Base-by-base conservation (phyloP, 257 asterid genomes). In the Fraxinus cuspidata region DNA sequence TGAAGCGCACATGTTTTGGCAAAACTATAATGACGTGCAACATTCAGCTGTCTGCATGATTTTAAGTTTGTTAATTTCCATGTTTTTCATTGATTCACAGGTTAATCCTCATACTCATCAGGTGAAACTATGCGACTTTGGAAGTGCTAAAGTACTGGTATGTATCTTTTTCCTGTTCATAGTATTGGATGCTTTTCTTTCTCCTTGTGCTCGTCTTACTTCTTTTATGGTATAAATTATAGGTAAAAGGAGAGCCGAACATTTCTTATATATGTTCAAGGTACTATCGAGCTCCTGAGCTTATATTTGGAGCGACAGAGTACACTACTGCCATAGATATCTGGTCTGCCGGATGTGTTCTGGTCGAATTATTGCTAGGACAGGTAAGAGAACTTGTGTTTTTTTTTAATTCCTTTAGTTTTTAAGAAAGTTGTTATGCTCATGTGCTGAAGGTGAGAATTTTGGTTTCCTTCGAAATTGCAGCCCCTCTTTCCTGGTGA, bases 31-130 rank as follows among this genome's bases (percentile, higher is more conserved):
- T 16, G 21, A 25, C 49, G 12, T 35, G 31, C 37, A 27, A 44
- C 40, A 80, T 64, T 79, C 15, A 65, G 16, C 70, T 78, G 12
- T 47, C 47, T 37, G 66, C 38, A 25, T 60, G 29, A 51, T 16
- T 51, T 49, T 4, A 16, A 15, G 60, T 13, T 49, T 16, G 2
- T 4, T 51, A 51, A 51, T 18, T 51, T 51, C n/a, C 8, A 51
- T 1, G 49, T 42, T 42, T 65, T 79, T 19, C 71, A 28, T 72
- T 34, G 56, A 38, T 74, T 19, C 23, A 56, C 85, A 94, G 98
- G 98, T 90, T 81, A 92, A 94, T 84, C 96, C 98, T 70, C 92
- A 86, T 67, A 92, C 91, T 77, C 98, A 94, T 82, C 98, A 94
- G 83, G 97, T 94, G 76, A 94, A 94, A 81, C 81, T 94, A 64